Percentiles rank a stretch among this genome's conserved stretches.
Evolutionary conservation across 192 early-diverging fungal genomes (phyloP).

Genomic region (Endogone sp.): DNA sequence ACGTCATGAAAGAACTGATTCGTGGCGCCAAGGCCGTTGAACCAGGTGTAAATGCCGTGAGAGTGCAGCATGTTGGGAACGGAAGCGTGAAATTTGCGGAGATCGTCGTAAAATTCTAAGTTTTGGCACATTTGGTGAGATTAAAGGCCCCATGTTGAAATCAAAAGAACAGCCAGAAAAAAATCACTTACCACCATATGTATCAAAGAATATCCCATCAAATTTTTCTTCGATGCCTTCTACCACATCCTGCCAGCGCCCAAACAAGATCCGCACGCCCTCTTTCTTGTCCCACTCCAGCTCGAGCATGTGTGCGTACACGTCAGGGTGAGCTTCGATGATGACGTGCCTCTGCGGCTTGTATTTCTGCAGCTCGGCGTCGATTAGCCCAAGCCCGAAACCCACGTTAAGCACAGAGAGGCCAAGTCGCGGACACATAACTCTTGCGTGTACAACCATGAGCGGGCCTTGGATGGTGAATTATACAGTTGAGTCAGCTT

Average conservation of each 20-base stretch:
- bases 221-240: conserved; percentile 65
- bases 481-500: too few relatives aligned
- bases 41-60: conserved; percentile 87
- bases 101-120: conserved; percentile 87
- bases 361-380: conserved; percentile 72
- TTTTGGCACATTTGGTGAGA: too few relatives aligned
- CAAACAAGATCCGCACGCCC: conserved; percentile 82
- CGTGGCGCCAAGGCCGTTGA: conserved; percentile 91
- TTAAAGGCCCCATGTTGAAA: too few relatives aligned
- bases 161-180: too few relatives aligned
- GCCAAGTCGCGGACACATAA: conserved; percentile 60
- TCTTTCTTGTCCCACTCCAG: conserved; percentile 85
- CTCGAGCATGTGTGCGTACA: conserved; percentile 80
- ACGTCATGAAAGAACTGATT: conserved; percentile 98
- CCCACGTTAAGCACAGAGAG: conserved; percentile 71
- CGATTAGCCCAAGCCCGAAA: conserved; percentile 92
- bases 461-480: conserved; percentile 47
- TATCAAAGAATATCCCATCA: conserved; percentile 96
- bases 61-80: conserved; percentile 70
- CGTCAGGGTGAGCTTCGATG: conserved; percentile 97
- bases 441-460: conserved; percentile 84
- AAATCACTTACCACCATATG: conserved; percentile 57
- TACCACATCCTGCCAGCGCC: conserved; percentile 88
- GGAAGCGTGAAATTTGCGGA: conserved; percentile 65
- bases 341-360: conserved; percentile 77